Evolutionary conservation across 805 yeast genomes (phyloP).

Genomic region (Spathaspora gorwiae): DNA sequence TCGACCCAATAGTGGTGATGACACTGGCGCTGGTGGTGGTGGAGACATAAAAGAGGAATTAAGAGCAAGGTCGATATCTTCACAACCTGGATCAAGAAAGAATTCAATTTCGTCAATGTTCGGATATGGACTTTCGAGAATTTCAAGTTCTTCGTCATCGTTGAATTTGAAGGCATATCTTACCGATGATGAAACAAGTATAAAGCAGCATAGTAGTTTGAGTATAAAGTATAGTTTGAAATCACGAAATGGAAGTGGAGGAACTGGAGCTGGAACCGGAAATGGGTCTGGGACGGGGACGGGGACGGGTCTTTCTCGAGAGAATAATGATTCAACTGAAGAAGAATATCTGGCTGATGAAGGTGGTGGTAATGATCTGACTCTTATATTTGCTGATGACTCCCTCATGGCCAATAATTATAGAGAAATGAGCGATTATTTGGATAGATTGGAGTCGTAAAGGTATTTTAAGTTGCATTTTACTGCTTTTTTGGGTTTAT

Average conservation of each 20-base stretch:
- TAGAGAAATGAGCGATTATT: conserved; percentile 12
- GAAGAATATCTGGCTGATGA: conserved; percentile 5
- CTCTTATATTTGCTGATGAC: conserved; percentile 10
- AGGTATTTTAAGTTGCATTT: no score
- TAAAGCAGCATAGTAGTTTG: conserved; percentile 2
- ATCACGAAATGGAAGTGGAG: background rate
- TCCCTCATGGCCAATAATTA: conserved; percentile 6
- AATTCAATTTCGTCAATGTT: conserved; percentile 22
- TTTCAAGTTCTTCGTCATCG: conserved; percentile 37
- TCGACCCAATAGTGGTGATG: background rate
- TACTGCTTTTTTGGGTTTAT: no score
- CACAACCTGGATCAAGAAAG: conserved; percentile 17
- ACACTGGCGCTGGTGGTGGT: no score
- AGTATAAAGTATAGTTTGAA: conserved; percentile 1
- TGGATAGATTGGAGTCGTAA: conserved; percentile 8
- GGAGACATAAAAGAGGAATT: no score
- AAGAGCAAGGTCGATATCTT: background rate
- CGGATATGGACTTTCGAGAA: conserved; percentile 23
- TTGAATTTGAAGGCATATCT: conserved; percentile 40
- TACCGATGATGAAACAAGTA: conserved; percentile 25
- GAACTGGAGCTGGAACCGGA: background rate
- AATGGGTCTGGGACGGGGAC: background rate
- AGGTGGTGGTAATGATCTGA: conserved; percentile 6
- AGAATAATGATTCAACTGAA: background rate
- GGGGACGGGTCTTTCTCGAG: no score